Evolutionary conservation across 192 early-diverging fungal species (phyloP).

Genomic region (Jimgerdemannia flammicorona): DNA sequence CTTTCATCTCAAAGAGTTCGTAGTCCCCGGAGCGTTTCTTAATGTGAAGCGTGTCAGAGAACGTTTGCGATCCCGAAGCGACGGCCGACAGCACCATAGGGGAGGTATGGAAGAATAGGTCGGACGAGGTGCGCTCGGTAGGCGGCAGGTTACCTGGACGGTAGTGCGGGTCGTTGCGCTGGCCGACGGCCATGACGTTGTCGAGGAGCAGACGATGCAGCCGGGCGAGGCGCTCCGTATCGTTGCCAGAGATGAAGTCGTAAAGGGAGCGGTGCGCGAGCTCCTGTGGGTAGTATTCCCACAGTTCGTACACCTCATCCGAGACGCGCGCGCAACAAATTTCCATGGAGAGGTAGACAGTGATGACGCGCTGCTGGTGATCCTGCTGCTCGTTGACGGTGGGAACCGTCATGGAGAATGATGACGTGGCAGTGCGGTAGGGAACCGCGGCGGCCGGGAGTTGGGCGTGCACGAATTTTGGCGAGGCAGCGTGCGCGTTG

Average conservation of each 20-base stretch:
- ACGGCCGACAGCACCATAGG: slow-evolving; percentile 28
- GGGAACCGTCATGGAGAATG: slow-evolving; percentile 8
- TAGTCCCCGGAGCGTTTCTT: slow-evolving; percentile 37
- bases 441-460: background rate
- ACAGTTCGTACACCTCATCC: slow-evolving; percentile 40
- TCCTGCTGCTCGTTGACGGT: slow-evolving; percentile 20
- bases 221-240: slow-evolving; percentile 31
- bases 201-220: slow-evolving; percentile 37
- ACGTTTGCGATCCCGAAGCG: slow-evolving; percentile 39
- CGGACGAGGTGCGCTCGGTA: slow-evolving; percentile 22
- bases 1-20: slow-evolving; percentile 40
- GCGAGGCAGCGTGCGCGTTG: background rate
- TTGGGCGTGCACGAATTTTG: background rate
- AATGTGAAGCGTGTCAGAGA: slow-evolving; percentile 43
- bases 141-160: slow-evolving; percentile 8
- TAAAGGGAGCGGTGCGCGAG: slow-evolving; percentile 48
- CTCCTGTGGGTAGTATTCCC: slow-evolving; percentile 55
- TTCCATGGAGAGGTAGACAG: slow-evolving; percentile 48
- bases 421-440: slow-evolving; percentile 9
- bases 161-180: slow-evolving; percentile 14
- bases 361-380: background rate
- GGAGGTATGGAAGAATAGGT: slow-evolving; percentile 31
- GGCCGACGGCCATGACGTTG: slow-evolving; percentile 22
- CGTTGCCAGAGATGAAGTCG: slow-evolving; percentile 39
- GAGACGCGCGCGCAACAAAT: slow-evolving; percentile 49